Conservation (phyloP, 805 yeast species). For the Candida sphagnicola region DNA sequence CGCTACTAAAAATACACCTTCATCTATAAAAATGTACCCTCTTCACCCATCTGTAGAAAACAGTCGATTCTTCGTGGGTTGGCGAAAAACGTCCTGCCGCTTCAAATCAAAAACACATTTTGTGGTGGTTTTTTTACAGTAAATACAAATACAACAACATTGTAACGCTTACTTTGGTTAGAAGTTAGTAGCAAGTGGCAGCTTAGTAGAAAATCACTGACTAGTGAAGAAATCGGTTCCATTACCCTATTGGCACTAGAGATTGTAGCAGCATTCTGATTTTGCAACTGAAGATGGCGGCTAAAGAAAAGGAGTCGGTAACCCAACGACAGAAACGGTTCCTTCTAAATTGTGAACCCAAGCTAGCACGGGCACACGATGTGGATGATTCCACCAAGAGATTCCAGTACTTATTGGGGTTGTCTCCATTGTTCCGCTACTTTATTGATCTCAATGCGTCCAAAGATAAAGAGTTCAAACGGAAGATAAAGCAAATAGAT, state of each 20-base stretch:
- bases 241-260: no score
- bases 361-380: constrained; percentile 25
- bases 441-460: constrained; percentile 63
- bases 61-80: not conserved
- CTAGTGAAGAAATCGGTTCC: no score
- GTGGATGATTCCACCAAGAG: constrained; percentile 60
- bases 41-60: no score
- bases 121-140: no score
- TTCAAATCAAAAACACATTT: not conserved
- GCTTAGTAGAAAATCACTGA: no score
- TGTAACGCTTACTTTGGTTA: no score
- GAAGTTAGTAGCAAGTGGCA: no score
- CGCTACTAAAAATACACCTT: no score
- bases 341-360: constrained; percentile 51
- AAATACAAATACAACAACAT: no score
- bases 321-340: constrained; percentile 44
- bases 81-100: not conserved
- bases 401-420: constrained; percentile 61
- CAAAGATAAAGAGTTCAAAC: constrained; percentile 53
- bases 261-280: no score
- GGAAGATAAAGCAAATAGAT: constrained; percentile 57
- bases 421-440: constrained; percentile 64
- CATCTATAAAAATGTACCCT: no score
- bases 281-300: not conserved
- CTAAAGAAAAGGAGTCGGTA: constrained; percentile 8